Evolutionary conservation across 192 early-diverging fungal genomes (phyloP).

Genomic region (Backusella mclennaniae): DNA sequence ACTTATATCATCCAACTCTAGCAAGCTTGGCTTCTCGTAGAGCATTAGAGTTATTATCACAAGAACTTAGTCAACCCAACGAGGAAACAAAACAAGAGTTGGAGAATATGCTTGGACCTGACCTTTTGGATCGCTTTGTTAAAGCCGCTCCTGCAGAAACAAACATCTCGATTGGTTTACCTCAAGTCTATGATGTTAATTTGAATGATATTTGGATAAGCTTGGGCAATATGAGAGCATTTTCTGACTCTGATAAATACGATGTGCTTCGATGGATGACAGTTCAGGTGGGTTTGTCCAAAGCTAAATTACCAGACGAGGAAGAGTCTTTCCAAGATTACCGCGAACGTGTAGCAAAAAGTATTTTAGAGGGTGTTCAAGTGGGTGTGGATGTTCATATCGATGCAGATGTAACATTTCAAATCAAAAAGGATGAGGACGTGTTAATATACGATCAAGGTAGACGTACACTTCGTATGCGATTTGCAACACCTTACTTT

Average conservation of each 20-base stretch:
- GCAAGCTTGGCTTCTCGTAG: slow-evolving; percentile 22
- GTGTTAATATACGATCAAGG: slow-evolving; percentile 43
- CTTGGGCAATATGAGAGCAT: slow-evolving; percentile 35
- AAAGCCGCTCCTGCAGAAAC: slow-evolving; percentile 19
- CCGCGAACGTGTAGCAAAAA: slow-evolving; percentile 38
- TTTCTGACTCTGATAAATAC: slow-evolving; percentile 25
- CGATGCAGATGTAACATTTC: slow-evolving; percentile 41
- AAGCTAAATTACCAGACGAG: not conserved
- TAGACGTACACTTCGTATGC: slow-evolving; percentile 42
- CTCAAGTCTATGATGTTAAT: slow-evolving; percentile 45
- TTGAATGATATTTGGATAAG: slow-evolving; percentile 50
- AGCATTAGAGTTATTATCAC: slow-evolving; percentile 14
- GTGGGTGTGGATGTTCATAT: slow-evolving; percentile 48
- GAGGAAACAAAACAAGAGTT: not conserved
- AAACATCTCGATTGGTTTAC: slow-evolving; percentile 34
- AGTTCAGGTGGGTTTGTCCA: slow-evolving; percentile 24
- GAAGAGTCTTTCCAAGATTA: slow-evolving; percentile 28
- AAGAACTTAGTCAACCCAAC: not conserved
- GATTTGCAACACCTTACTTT: slow-evolving; percentile 52
- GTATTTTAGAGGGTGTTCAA: slow-evolving; percentile 48
- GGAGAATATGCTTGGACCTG: slow-evolving; percentile 36
- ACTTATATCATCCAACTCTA: not conserved
- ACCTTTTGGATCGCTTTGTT: slow-evolving; percentile 36
- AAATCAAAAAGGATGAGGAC: slow-evolving; percentile 7
- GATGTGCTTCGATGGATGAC: slow-evolving; percentile 43